Evolutionary conservation across 108 stramenopile genomes (phyloP).

Genomic region (Seminavis robusta): DNA sequence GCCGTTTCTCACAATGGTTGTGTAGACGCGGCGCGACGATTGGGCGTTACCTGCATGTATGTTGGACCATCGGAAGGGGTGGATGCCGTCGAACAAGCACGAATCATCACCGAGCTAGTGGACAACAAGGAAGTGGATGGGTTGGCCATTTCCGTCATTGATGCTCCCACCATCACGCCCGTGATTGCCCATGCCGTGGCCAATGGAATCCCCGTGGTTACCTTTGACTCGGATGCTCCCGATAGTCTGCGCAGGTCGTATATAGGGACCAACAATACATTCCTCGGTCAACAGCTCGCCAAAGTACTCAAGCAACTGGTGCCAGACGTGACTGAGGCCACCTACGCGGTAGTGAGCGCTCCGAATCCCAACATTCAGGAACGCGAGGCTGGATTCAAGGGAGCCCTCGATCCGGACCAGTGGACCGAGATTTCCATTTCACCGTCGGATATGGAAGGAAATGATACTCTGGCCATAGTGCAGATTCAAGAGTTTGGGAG

Average conservation of each 20-base stretch:
- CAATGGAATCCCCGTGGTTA: conserved; percentile 22
- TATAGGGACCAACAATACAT: conserved; percentile 27
- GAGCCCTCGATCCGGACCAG: not conserved
- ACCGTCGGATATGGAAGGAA: not conserved
- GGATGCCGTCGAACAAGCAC: not conserved
- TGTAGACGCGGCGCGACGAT: too few relatives aligned
- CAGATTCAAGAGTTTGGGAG: not conserved
- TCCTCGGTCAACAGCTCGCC: conserved; percentile 10
- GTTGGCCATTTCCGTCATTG: not conserved
- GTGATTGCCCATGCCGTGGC: too few relatives aligned
- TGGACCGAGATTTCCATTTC: not conserved
- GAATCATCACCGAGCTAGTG: not conserved
- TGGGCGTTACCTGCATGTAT: not conserved
- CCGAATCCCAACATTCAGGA: conserved; percentile 8
- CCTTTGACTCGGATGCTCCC: conserved; percentile 33
- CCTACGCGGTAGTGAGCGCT: conserved; percentile 8
- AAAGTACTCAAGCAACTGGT: conserved; percentile 22
- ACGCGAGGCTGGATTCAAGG: conserved; percentile 4
- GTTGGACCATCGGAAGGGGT: not conserved
- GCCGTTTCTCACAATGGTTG: too few relatives aligned
- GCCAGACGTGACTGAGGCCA: conserved; percentile 20
- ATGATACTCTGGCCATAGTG: not conserved
- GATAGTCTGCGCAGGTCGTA: conserved; percentile 15
- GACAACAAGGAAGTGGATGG: not conserved
- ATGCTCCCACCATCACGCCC: not conserved